Evolutionary conservation across 345 rosid genomes (phyloP), one percentile per base, ranked within the genome.

Genomic region (Streptanthus diversifolius): DNA sequence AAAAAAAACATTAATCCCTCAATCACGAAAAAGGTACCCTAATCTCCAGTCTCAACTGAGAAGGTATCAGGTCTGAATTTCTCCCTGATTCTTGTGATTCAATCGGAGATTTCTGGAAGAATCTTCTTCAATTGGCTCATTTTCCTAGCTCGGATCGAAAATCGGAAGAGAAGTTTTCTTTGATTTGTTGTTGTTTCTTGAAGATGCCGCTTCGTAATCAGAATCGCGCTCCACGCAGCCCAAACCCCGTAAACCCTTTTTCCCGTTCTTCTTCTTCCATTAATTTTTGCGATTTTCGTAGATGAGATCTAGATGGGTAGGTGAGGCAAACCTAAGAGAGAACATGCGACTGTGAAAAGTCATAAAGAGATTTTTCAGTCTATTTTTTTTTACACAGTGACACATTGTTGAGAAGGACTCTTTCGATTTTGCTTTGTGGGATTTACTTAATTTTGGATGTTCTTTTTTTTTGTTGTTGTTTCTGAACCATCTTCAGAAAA

Each of bases 401-500:
- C n/a, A n/a, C n/a, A n/a, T n/a, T n/a, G n/a, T n/a, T n/a, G n/a
- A n/a, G n/a, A n/a, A n/a, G n/a, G 64, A 30, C 19, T 21, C 11
- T 36, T 54, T 11, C 1, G 39, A 55, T 58, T 36, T 36, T 58
- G 3, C 41, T 7, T 18, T 57, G n/a, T 33, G 10, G 2, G 22
- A 51, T 17, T 32, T 72, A 43, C 36, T 41, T 21, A 8, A 54
- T 29, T 41, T 63, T 41, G 63, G 14, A 45, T 47, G 0, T 63
- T 11, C 15, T 45, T 39, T 39, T 5, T 11, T 37, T 1, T 19
- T 49, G 5, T 17, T n/a, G n/a, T 33, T 57, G 59, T 17, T 39
- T 68, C 33, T 72, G 7, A 51, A 61, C 40, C 18, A 37, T 56
- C 32, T 63, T 13, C 59, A 90, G 97, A 91, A 83, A 63, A 90